Base-by-base conservation (phyloP, 208 protist genomes). In the Leishmania amazonensis region DNA sequence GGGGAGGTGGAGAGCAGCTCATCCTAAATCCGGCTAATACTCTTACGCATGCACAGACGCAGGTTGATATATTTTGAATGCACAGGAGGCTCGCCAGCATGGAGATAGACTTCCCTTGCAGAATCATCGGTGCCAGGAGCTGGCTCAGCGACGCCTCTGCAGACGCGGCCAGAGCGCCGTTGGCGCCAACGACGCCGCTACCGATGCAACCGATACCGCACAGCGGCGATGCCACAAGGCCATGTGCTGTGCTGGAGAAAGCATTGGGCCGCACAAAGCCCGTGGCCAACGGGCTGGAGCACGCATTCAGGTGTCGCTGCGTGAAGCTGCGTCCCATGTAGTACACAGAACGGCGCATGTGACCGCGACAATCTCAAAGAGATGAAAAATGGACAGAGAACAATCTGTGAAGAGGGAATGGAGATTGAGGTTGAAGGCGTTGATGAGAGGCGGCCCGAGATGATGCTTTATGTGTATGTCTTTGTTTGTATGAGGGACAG, bases 31-130 rank as follows among this genome's bases (percentile, higher is more conserved):
- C 87, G n/a, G 78, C 65, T 84, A 94, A 91, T 95, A 97, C 92
- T 95, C 91, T 97, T 94, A 96, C 91, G 74, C 87, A 96, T 89
- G 88, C 87, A 88, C 92, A 87, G 71, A 95, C 89, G 68, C 94
- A 97, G 45, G 88, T 94, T 96, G 93, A 94, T 87, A 95, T 95
- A 88, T 95, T 97, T 88, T 94, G 92, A 42, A 96, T 80, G 76
- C 87, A 94, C 28, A 83, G 80, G n/a, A 96, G 83, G 54, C 85
- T 90, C 2, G 80, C 79, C 57, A 94, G 60, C 17, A 88, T n/a
- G 8, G 88, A 76, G 1, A 86, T 13, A 21, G 85, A 80, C 8
- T 89, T 83, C 19, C 91, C 87, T 58, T 92, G 89, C 13, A 90
- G 71, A 5, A 93, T 24, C 5, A 96, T 80, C 24, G 91, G 85